phyloP scores from a whole-genome alignment of 148 eudicot species.

The Pharnaceum exiguum region DNA sequence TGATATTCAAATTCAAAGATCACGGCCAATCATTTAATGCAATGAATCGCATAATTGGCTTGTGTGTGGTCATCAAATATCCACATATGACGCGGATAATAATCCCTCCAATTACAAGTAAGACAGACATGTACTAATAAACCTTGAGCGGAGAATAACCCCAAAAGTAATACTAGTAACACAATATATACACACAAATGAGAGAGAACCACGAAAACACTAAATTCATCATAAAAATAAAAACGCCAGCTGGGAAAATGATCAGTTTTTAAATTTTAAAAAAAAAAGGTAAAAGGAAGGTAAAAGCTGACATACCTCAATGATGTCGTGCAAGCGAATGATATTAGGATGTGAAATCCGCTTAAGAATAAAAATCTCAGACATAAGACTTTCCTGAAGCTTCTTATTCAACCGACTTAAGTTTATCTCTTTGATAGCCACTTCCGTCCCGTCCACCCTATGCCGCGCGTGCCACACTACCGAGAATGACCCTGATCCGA shows the following conservation, averaged over 20 bases:
- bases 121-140: too few species aligned
- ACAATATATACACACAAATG: too few species aligned
- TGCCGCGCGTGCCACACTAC: slow-evolving; percentile 88
- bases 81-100: too few species aligned
- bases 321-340: slow-evolving; percentile 68
- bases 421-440: slow-evolving; percentile 77
- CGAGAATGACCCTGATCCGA: slow-evolving; percentile 86
- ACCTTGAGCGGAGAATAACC: too few species aligned
- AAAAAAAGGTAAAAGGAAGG: neutral
- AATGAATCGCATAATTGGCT: too few species aligned
- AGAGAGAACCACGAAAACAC: neutral
- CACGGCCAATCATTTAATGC: too few species aligned
- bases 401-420: slow-evolving; percentile 56
- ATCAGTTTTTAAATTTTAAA: too few species aligned
- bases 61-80: too few species aligned
- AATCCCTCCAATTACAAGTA: too few species aligned
- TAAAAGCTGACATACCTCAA: slow-evolving; percentile 45
- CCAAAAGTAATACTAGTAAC: too few species aligned
- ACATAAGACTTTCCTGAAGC: slow-evolving; percentile 73
- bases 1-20: too few species aligned
- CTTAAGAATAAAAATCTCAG: slow-evolving; percentile 81
- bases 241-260: too few species aligned
- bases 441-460: slow-evolving; percentile 59
- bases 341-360: slow-evolving; percentile 79
- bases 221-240: neutral